phyloP scores from a whole-genome alignment of 202 grass and related monocot species.

The Setaria viridis region DNA sequence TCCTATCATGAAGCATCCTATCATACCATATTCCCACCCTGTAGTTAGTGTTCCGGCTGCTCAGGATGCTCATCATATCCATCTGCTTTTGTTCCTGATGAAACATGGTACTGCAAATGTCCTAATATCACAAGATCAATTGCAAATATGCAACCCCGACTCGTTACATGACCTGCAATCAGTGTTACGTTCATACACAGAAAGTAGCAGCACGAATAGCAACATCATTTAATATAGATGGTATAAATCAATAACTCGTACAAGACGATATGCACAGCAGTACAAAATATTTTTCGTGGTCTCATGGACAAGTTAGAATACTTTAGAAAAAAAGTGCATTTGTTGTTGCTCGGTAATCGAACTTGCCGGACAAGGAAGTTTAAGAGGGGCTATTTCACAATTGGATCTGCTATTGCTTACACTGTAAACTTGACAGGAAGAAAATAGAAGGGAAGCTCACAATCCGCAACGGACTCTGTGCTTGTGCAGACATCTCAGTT shows the following conservation, averaged over 20 bases:
- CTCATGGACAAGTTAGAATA: not conserved
- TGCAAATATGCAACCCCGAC: slow-evolving; percentile 22
- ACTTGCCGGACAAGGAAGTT: not conserved
- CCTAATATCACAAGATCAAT: slow-evolving; percentile 47
- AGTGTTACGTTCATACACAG: slow-evolving; percentile 31
- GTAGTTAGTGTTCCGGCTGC: slow-evolving; percentile 14
- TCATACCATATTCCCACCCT: slow-evolving; percentile 69
- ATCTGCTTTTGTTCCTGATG: slow-evolving; percentile 42
- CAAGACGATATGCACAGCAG: not conserved
- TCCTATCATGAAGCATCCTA: slow-evolving; percentile 44
- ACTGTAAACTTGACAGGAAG: not conserved
- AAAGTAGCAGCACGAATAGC: not conserved
- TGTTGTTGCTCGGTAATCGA: not conserved
- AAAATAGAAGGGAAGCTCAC: not conserved
- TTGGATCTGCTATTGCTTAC: not conserved
- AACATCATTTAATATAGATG: not conserved
- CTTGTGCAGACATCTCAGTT: not conserved
- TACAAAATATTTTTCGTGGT: not conserved
- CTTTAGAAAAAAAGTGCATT: not conserved
- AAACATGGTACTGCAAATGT: slow-evolving; percentile 10
- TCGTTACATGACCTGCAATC: slow-evolving; percentile 47
- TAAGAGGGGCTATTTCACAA: not conserved
- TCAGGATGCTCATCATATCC: slow-evolving; percentile 26
- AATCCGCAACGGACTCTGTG: not conserved
- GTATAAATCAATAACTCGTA: not conserved